phyloP scores from a whole-genome alignment of 73 alveolate species.

The Paramecium biaurelia region DNA sequence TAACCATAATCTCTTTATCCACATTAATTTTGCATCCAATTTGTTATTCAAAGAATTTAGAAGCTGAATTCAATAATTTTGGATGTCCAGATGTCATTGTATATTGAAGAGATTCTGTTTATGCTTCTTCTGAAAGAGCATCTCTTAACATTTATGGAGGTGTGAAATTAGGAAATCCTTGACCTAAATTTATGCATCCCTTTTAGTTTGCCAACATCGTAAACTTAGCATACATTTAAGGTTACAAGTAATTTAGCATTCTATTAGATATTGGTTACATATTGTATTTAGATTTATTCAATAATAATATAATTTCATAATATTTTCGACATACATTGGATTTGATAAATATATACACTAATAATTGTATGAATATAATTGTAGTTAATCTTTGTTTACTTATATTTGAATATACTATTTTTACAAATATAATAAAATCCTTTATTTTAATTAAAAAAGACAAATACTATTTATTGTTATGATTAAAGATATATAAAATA shows the following conservation, averaged over 20 bases:
- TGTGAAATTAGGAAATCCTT: conserved; percentile 62
- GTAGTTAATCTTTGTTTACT: too few relatives aligned
- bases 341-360: too few relatives aligned
- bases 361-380: too few relatives aligned
- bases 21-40: conserved; percentile 13
- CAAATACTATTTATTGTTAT: too few relatives aligned
- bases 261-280: conserved; percentile 24
- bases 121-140: conserved; percentile 31
- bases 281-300: not conserved
- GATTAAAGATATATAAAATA: too few relatives aligned
- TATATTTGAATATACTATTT: too few relatives aligned
- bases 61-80: conserved; percentile 26
- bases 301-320: not conserved
- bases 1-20: conserved; percentile 42
- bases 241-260: not conserved
- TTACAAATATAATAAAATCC: too few relatives aligned
- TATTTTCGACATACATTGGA: not conserved
- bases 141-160: conserved; percentile 56
- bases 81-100: conserved; percentile 55
- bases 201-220: not conserved
- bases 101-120: conserved; percentile 43
- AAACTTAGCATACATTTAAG: conserved; percentile 40
- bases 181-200: conserved; percentile 47
- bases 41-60: conserved; percentile 21
- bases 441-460: too few relatives aligned